phyloP scores from a whole-genome alignment of 352 stramenopile genomes.

The Nannochloropsis limnetica region DNA sequence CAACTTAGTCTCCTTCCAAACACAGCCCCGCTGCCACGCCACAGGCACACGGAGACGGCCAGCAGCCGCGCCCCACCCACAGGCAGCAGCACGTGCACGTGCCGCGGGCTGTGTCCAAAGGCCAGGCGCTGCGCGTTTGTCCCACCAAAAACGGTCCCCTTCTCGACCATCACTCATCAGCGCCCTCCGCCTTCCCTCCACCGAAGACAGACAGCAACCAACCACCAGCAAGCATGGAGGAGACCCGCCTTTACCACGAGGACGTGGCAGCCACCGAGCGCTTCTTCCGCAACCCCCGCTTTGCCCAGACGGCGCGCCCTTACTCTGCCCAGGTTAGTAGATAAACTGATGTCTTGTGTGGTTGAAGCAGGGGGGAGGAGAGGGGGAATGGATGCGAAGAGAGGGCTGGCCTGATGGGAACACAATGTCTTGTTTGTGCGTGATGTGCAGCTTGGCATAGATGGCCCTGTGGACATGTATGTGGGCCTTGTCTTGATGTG shows the following conservation, averaged over 20 bases:
- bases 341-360: neutral
- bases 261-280: slow-evolving; percentile 18
- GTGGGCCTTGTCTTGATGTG: neutral
- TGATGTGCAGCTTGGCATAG: neutral
- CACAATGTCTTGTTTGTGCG: neutral
- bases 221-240: slow-evolving; percentile 14
- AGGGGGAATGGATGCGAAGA: neutral
- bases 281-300: slow-evolving; percentile 20
- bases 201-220: neutral
- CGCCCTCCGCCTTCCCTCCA: neutral
- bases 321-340: neutral
- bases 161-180: neutral
- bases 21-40: too few relatives aligned
- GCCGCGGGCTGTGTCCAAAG: neutral
- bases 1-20: neutral
- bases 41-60: neutral
- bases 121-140: neutral
- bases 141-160: neutral
- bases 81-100: neutral
- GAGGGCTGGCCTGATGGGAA: neutral
- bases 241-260: slow-evolving; percentile 9
- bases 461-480: neutral
- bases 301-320: neutral
- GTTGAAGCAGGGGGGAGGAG: slow-evolving; percentile 9
- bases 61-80: neutral